Percentiles rank a stretch among this genome's conserved stretches.
Evolutionary conservation across 2,329 filamentous ascomycete species (phyloP).

Genomic region (Diaporthe ilicicola): DNA sequence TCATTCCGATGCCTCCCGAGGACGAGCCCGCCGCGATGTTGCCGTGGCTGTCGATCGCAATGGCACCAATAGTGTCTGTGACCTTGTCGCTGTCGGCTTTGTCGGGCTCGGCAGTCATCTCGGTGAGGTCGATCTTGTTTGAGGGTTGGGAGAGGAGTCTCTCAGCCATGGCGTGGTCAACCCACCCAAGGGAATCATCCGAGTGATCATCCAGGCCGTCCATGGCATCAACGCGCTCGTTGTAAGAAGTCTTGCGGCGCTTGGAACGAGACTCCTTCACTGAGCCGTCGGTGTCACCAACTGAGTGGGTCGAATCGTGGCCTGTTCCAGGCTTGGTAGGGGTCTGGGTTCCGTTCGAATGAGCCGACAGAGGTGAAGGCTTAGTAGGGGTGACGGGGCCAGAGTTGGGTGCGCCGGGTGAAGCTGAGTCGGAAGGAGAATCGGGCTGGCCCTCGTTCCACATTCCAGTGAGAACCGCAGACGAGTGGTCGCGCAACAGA

Average conservation of each 20-base stretch:
- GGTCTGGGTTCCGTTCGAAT: background rate
- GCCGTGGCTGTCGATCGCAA: conserved; percentile 86
- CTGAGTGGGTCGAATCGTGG: background rate
- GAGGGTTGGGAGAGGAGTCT: background rate
- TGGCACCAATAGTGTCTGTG: conserved; percentile 94
- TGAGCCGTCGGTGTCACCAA: background rate
- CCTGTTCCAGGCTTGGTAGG: background rate
- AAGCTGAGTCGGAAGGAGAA: conserved; percentile 51
- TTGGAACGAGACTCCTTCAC: conserved; percentile 12
- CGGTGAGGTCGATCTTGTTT: conserved; percentile 22
- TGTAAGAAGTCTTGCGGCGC: conserved; percentile 27
- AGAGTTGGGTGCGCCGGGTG: background rate
- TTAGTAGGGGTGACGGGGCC: conserved; percentile 20
- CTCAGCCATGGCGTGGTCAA: background rate
- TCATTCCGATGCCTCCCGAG: conserved; percentile 98
- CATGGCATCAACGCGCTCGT: background rate
- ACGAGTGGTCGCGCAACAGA: conserved; percentile 57
- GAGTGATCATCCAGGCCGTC: conserved; percentile 1
- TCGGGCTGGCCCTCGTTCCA: conserved; percentile 72
- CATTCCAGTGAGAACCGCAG: conserved; percentile 63
- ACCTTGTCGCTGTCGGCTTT: conserved; percentile 63
- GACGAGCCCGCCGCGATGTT: conserved; percentile 95
- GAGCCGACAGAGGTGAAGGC: conserved; percentile 10
- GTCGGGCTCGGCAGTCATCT: conserved; percentile 28
- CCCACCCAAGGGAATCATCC: background rate